Evolutionary conservation across 768 basidiomycete genomes (phyloP).

Genomic region (Infundibulicybe gibba): DNA sequence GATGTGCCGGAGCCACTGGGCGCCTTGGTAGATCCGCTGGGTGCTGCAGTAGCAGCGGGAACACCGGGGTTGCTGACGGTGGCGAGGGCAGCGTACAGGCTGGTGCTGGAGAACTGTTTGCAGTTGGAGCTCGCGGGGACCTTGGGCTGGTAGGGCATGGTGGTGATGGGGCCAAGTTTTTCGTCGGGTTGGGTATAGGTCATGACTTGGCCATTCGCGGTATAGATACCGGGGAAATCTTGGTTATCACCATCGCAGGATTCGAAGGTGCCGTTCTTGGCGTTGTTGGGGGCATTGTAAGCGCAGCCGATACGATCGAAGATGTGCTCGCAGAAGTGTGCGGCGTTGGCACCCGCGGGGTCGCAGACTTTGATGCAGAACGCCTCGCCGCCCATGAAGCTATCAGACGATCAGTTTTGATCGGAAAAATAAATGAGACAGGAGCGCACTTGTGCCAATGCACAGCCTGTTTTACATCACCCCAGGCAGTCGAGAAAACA

Average conservation of each 20-base stretch:
- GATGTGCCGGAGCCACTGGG: constrained; percentile 1
- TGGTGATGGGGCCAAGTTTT: constrained; percentile 28
- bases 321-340: constrained; percentile 64
- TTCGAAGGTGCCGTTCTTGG: constrained; percentile 56
- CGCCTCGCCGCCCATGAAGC: constrained; percentile 63
- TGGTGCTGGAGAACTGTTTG: constrained; percentile 20
- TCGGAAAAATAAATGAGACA: not conserved
- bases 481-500: constrained; percentile 60
- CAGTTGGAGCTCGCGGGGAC: constrained; percentile 36
- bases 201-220: constrained; percentile 28
- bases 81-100: constrained; percentile 23
- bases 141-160: constrained; percentile 34
- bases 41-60: not conserved
- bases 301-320: constrained; percentile 72
- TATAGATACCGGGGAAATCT: constrained; percentile 50
- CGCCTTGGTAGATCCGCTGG: not conserved
- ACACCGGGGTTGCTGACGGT: constrained; percentile 9
- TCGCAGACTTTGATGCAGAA: constrained; percentile 80
- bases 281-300: constrained; percentile 72
- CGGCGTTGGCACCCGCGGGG: constrained; percentile 44
- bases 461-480: constrained; percentile 50
- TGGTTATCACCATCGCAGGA: constrained; percentile 64
- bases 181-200: constrained; percentile 41
- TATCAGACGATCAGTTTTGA: constrained; percentile 15
- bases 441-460: constrained; percentile 67